Evolutionary conservation across 441 rosid species (phyloP).

Genomic region (Eutrema salsugineum): DNA sequence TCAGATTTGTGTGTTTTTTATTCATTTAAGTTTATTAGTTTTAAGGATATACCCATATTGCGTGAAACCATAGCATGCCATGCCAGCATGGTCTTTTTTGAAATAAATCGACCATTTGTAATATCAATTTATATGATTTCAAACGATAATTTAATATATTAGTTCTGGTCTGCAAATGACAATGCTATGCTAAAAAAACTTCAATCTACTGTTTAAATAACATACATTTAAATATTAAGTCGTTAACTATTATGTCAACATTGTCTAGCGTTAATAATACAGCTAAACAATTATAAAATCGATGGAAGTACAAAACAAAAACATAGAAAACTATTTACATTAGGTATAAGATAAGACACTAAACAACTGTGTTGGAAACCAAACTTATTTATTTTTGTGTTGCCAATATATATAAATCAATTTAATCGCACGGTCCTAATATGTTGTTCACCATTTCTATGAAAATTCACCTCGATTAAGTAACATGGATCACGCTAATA

Average conservation of each 20-base stretch:
- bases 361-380: constrained; percentile 21
- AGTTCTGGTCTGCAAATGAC: constrained; percentile 22
- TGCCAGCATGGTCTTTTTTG: not conserved
- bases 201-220: not conserved
- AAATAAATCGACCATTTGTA: not conserved
- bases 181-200: not conserved
- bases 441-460: constrained; percentile 30
- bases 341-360: constrained; percentile 19
- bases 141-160: not conserved
- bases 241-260: constrained; percentile 2
- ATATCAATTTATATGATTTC: not conserved
- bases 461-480: constrained; percentile 34
- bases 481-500: constrained; percentile 30
- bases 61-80: not conserved
- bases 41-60: not conserved
- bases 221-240: not conserved
- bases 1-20: not conserved
- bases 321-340: not conserved
- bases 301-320: constrained; percentile 12
- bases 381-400: constrained; percentile 1
- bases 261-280: not conserved
- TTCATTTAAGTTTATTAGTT: not conserved
- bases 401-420: constrained; percentile 18
- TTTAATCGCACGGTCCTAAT: constrained; percentile 31
- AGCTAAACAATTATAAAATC: not conserved